Base-by-base conservation (phyloP, 768 basidiomycete genomes). In the Lanmaoa pseudosensibilis region DNA sequence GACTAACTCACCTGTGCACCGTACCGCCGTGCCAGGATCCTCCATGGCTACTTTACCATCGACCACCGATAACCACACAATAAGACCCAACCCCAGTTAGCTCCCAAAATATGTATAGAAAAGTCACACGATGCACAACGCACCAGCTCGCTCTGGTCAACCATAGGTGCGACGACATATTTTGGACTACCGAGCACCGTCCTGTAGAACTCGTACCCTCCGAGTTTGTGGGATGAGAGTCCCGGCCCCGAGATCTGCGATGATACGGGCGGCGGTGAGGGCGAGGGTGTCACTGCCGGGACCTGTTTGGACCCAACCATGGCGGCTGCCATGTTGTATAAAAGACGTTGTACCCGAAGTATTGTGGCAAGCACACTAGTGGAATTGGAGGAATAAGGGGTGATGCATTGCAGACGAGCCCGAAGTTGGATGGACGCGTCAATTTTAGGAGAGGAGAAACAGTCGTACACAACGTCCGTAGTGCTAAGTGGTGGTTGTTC, bases 121-220 rank as follows among this genome's bases (percentile, higher is more conserved):
- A 51, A 21, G 40, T 21, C 16, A 37, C 36, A 16, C 1, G 23
- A 25, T 5, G 15, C 37, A 10, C 34, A 12, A 81, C 89, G 64
- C 64, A 97, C 95, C 71, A 98, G 80, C 72, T 98, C 96, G 67
- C 90, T 92, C 76, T 97, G 94, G 71, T 98, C 97, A 0, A 98
- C 97, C 97, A 99, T 99, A 18, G 97, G 97, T 10, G 93, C 96
- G 18, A 98, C 92, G 39, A 98, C 82, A 66, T 83, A 88, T 73
- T 90, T 94, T 10, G 96, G 92, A 65, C 86, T 87, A 9, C 90
- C 88, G 25, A 98, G 78, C 1, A 92, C 82, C 54, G 85, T 75
- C 25, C 76, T 77, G 66, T 94, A 97, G 63, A 97, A 91, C 5
- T 93, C 87, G 65, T 94, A 94, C 3, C 94, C 94, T 12, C 69